phyloP scores from a whole-genome alignment of 371 early-diverging fungal genomes.

The Antonospora locustae region DNA sequence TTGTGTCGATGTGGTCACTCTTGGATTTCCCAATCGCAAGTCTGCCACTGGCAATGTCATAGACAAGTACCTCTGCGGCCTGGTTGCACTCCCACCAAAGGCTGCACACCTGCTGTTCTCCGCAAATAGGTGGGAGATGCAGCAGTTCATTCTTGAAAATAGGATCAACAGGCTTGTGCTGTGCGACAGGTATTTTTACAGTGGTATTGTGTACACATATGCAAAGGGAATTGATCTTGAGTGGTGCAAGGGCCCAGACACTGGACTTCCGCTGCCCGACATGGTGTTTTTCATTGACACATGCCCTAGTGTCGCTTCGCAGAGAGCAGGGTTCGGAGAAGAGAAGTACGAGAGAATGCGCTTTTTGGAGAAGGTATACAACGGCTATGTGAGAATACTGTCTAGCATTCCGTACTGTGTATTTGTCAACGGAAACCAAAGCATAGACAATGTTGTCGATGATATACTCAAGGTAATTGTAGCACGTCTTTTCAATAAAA shows the following conservation, averaged over 20 bases:
- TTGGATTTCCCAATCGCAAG: slow-evolving; percentile 62
- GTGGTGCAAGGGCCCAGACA: slow-evolving; percentile 76
- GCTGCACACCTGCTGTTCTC: slow-evolving; percentile 83
- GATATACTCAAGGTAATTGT: slow-evolving; percentile 9
- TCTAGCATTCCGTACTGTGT: slow-evolving; percentile 9
- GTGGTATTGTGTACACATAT: slow-evolving; percentile 75
- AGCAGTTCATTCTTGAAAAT: slow-evolving; percentile 42
- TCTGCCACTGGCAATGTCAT: slow-evolving; percentile 76
- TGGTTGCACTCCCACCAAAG: slow-evolving; percentile 62
- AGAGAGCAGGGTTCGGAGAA: slow-evolving; percentile 72
- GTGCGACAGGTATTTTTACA: slow-evolving; percentile 87
- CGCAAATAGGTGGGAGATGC: slow-evolving; percentile 69
- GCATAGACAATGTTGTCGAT: slow-evolving; percentile 11
- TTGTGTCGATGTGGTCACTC: not conserved
- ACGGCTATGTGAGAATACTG: slow-evolving; percentile 28
- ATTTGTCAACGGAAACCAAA: slow-evolving; percentile 13
- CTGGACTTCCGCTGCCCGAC: slow-evolving; percentile 71
- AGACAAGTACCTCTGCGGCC: slow-evolving; percentile 64
- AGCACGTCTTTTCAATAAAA: too few species aligned
- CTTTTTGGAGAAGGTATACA: slow-evolving; percentile 64
- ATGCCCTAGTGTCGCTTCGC: slow-evolving; percentile 61
- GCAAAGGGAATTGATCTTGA: slow-evolving; percentile 62
- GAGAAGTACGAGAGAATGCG: slow-evolving; percentile 78
- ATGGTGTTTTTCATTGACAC: slow-evolving; percentile 74
- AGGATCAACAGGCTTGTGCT: slow-evolving; percentile 55